These are phyloP conservation scores for Collybiopsis luxurians DNA, from an alignment of 768 basidiomycete species.

Conservation along the genomic window DNA sequence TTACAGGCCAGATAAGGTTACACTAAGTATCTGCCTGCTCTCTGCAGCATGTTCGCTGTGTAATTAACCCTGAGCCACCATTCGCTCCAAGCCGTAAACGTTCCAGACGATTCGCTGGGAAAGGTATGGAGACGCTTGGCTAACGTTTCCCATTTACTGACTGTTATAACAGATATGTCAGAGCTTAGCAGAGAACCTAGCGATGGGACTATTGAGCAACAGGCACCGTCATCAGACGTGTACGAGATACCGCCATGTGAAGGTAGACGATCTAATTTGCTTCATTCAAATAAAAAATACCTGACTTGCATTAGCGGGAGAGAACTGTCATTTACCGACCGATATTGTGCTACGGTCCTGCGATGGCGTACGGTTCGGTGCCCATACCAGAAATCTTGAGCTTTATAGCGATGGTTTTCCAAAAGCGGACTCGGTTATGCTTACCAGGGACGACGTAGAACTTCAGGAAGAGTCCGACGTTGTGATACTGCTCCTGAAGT, in stretches of 20 bases:
- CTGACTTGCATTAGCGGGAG: not conserved
- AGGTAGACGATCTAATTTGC: not conserved
- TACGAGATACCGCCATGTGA: not conserved
- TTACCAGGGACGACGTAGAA: not conserved
- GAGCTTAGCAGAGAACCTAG: too few species aligned
- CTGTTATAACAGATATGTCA: too few species aligned
- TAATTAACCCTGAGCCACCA: too few species aligned
- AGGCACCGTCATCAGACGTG: not conserved
- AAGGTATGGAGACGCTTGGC: too few species aligned
- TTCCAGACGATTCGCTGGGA: too few species aligned
- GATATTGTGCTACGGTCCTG: conserved; percentile 8
- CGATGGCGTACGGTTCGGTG: conserved; percentile 7
- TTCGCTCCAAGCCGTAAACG: too few species aligned
- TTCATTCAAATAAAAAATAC: not conserved
- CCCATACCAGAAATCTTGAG: conserved; percentile 1
- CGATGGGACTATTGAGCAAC: too few species aligned
- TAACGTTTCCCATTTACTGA: too few species aligned
- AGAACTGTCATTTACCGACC: not conserved
- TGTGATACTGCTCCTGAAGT: conserved; percentile 1
- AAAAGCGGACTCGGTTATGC: not conserved
- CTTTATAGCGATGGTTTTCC: conserved; percentile 9
- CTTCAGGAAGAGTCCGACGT: conserved; percentile 4
- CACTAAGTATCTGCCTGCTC: too few species aligned
- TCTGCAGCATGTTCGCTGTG: too few species aligned
- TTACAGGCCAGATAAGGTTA: too few species aligned